Percentiles rank a stretch among this genome's conserved stretches.
Evolutionary conservation across 2,329 filamentous ascomycete genomes (phyloP).

Genomic region (Talaromyces rugulosus): DNA sequence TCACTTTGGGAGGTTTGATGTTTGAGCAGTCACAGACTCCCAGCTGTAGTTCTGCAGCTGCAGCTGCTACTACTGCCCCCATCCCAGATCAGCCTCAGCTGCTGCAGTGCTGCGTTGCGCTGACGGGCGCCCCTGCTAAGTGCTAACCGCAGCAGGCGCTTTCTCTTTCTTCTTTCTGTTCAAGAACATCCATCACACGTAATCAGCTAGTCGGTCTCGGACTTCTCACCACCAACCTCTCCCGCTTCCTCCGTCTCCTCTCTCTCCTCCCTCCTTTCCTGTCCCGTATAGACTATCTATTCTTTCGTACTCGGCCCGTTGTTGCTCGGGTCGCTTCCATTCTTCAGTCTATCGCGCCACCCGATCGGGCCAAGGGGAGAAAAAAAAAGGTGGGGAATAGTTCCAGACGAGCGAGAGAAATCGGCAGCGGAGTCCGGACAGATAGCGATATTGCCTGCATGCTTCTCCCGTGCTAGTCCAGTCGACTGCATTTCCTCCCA

Average conservation of each 20-base stretch:
- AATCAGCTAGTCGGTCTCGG: neutral
- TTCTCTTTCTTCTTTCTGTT: neutral
- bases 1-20: neutral
- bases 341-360: neutral
- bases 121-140: neutral
- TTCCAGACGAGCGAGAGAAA: neutral
- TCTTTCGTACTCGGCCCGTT: neutral
- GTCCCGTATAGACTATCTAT: neutral
- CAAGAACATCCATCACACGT: neutral
- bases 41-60: neutral
- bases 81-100: neutral
- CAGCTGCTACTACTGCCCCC: neutral
- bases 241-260: neutral
- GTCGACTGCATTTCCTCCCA: neutral
- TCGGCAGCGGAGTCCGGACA: neutral
- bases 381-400: neutral
- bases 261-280: neutral
- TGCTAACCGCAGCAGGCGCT: neutral
- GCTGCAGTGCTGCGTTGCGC: neutral
- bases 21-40: neutral
- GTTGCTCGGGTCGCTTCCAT: neutral
- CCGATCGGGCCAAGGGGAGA: neutral
- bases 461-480: neutral
- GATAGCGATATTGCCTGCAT: constrained; percentile 1
- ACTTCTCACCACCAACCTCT: neutral